These are phyloP conservation scores for Punctularia strigosozonata DNA, from an alignment of 768 basidiomycete genomes.

Conservation along the genomic window DNA sequence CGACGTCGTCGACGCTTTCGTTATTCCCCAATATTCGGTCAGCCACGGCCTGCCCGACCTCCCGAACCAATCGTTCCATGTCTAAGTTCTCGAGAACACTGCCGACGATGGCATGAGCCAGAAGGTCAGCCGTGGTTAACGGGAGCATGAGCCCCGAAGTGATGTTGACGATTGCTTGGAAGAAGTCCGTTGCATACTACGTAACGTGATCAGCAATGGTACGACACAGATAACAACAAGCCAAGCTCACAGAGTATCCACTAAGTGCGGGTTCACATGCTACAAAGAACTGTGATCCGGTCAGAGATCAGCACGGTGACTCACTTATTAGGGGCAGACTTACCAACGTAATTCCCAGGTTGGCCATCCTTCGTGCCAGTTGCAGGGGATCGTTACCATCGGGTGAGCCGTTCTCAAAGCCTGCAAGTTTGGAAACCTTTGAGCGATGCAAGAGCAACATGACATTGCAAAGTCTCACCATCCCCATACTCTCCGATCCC, in stretches of 20 bases:
- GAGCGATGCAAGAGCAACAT: slow-evolving; percentile 8
- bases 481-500: slow-evolving; percentile 97
- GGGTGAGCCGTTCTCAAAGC: slow-evolving; percentile 89
- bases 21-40: slow-evolving; percentile 86
- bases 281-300: slow-evolving; percentile 74
- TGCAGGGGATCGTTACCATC: slow-evolving; percentile 88
- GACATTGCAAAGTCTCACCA: slow-evolving; percentile 34
- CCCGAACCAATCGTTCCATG: slow-evolving; percentile 92
- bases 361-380: slow-evolving; percentile 82
- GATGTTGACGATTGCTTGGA: slow-evolving; percentile 83
- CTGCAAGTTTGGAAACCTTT: slow-evolving; percentile 25
- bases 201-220: slow-evolving; percentile 7
- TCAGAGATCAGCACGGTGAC: slow-evolving; percentile 6
- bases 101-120: slow-evolving; percentile 93
- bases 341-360: slow-evolving; percentile 82
- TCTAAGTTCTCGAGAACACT: slow-evolving; percentile 96
- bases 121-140: slow-evolving; percentile 86
- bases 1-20: slow-evolving; percentile 95
- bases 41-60: slow-evolving; percentile 90
- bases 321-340: slow-evolving; percentile 15
- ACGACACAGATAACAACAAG: slow-evolving; percentile 2
- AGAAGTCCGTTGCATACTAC: slow-evolving; percentile 89
- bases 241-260: slow-evolving; percentile 65
- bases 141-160: slow-evolving; percentile 96
- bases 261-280: slow-evolving; percentile 95